Base-by-base conservation (phyloP, 2,329 filamentous ascomycete genomes). In the Penicillium occitanis region DNA sequence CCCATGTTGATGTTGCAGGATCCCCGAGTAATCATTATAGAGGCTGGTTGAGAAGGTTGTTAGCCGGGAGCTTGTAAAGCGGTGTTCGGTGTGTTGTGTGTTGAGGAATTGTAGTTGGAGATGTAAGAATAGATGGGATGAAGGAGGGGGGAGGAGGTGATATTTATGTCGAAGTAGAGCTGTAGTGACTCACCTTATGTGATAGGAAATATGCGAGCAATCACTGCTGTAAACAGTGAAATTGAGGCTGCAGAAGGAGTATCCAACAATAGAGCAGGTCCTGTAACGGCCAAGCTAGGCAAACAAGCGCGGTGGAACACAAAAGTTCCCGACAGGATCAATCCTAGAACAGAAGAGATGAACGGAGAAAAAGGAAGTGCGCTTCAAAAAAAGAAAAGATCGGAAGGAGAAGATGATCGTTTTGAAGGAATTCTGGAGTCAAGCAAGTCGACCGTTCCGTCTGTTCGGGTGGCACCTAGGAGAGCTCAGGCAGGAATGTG, bases 1-100 rank as follows among this genome's bases (percentile, higher is more conserved):
- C 82, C 82, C 81, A 83, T 83, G 73, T 83, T 82, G 74, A 73
- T 78, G 61, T 77, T 75, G 63, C 76, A 78, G 46, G 76, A 71
- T 67, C 77, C 78, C 71, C 77, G 75, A 60, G 76, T 72, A 68
- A 80, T 79, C 79, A 81, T 81, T 46, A 69, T 74, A 67, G 73
- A 74, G 64, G 76, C 74, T 76, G 67, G 74, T 72, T 51, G n/a
- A 61, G n/a, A 62, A 46, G 19, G 53, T 25, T 58, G 44, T 48
- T 25, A 57, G 65, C 35, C 10, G 55, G 46, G n/a, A 46, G 30
- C 2, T 42, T 55, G 6, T 33, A 42, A 30, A 25, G 35, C 22
- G n/a, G 22, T 40, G 42, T 53, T 61, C 30, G 25, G 28, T 48
- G 22, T n/a, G 28, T 30, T 17, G 50, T 19, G 51, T 55, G 30